Evolutionary conservation across 352 stramenopile genomes (phyloP), one percentile per base, ranked within the genome.

Genomic region (Pythium pyrilobum): DNA sequence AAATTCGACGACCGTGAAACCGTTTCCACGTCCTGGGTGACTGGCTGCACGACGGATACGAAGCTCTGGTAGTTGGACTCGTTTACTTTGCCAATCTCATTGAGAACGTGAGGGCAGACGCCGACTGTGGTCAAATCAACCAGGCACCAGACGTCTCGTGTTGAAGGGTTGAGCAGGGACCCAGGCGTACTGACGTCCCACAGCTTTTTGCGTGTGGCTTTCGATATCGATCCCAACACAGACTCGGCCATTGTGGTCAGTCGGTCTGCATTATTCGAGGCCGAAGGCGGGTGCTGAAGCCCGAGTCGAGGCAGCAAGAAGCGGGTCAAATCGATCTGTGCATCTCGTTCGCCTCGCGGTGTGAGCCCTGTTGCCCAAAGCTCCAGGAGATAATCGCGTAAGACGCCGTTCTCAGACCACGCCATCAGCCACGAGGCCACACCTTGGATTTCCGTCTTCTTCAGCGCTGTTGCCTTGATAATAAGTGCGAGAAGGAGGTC

Each of bases 311-410:
- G 1, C 15, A 27, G 28, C 15, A 65, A 13, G 7, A n/a, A 51
- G 13, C 39, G n/a, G 1, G 18, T 15, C 21, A 66, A 42, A 36
- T 66, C 38, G 21, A 60, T 29, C 5, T 37, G 38, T 11, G 27
- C 40, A 1, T 7, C 39, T 36, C 29, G 28, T 27, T 59, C 52
- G 18, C 77, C 75, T 41, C 71, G 55, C n/a, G 69, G 73, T 5
- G 73, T 82, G 16, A 65, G 32, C 0, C 71, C 73, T 12, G 64
- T 73, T 4, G 75, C 69, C 75, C 77, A 89, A 38, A 82, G 67
- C 8, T 57, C 41, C 20, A 78, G 39, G 12, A 84, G 28, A 32
- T 77, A 85, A 38, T 81, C 68, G 8, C 44, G 51, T 5, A 89
- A 56, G 0, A 84, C 58, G 1, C 47, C 44, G 8, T 80, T 72